Percentiles rank a stretch among this genome's conserved stretches.
phyloP scores from a whole-genome alignment of 495 filamentous ascomycete species.

The Trichoderma erinaceum region DNA sequence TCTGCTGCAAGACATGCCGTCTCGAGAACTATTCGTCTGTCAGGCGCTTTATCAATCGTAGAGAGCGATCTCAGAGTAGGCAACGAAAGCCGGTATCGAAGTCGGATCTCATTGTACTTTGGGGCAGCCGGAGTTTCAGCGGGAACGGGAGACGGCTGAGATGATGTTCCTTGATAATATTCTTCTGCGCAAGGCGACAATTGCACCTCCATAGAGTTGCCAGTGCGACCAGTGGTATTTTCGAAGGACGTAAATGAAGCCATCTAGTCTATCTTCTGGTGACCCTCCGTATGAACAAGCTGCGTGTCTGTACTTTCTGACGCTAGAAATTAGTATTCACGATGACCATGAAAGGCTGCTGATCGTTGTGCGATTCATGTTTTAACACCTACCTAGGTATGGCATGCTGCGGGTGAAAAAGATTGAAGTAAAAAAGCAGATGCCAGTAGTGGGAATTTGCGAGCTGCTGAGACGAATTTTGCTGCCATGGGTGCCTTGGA shows the following conservation, averaged over 20 bases:
- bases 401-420: too few relatives aligned
- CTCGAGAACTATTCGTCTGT: conserved; percentile 15
- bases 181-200: neutral
- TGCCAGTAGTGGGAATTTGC: neutral
- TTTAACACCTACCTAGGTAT: too few relatives aligned
- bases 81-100: conserved; percentile 14
- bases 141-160: neutral
- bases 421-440: too few relatives aligned
- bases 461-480: neutral
- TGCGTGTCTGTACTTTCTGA: too few relatives aligned
- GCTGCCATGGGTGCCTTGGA: neutral
- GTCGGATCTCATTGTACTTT: conserved; percentile 5
- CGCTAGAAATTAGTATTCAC: too few relatives aligned
- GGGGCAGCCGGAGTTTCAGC: neutral
- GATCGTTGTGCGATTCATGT: too few relatives aligned
- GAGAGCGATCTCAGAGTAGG: conserved; percentile 5
- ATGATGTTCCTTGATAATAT: neutral
- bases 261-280: neutral
- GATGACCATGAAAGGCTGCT: too few relatives aligned
- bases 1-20: conserved; percentile 40
- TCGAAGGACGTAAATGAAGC: neutral
- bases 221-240: neutral
- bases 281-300: neutral
- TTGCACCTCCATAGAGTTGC: neutral
- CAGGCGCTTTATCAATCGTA: neutral